Conservation (phyloP, 2,329 filamentous ascomycete species). For the Metarhizium album region DNA sequence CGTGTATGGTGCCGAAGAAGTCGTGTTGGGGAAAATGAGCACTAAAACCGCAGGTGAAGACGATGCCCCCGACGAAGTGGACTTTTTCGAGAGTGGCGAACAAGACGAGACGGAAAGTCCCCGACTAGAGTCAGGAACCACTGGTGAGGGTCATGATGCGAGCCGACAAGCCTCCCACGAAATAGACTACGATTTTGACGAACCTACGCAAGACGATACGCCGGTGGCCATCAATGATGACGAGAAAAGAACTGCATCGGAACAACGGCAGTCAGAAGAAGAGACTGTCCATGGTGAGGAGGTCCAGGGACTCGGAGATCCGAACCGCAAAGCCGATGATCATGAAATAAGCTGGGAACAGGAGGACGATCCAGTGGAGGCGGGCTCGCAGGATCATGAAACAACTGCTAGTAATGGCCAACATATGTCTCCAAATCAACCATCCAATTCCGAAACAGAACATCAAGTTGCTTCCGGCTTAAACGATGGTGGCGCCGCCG, state of each 20-base stretch:
- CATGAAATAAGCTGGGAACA: slow-evolving; percentile 15
- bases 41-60: neutral
- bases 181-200: slow-evolving; percentile 25
- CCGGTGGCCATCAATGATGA: neutral
- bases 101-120: neutral
- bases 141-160: slow-evolving; percentile 4
- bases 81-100: slow-evolving; percentile 4
- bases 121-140: slow-evolving; percentile 2
- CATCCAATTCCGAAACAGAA: neutral
- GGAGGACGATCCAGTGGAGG: slow-evolving; percentile 6
- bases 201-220: slow-evolving; percentile 1
- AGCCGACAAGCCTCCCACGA: slow-evolving; percentile 18
- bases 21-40: neutral
- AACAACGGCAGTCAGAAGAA: slow-evolving; percentile 1
- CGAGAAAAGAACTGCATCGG: neutral
- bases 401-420: neutral
- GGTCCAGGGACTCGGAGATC: neutral
- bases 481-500: neutral
- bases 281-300: neutral
- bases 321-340: slow-evolving; percentile 4
- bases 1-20: neutral
- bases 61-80: slow-evolving; percentile 8
- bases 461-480: neutral
- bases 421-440: neutral
- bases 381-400: neutral